Conservation (phyloP, 352 stramenopile species). For the Hyaloperonospora brassicae region DNA sequence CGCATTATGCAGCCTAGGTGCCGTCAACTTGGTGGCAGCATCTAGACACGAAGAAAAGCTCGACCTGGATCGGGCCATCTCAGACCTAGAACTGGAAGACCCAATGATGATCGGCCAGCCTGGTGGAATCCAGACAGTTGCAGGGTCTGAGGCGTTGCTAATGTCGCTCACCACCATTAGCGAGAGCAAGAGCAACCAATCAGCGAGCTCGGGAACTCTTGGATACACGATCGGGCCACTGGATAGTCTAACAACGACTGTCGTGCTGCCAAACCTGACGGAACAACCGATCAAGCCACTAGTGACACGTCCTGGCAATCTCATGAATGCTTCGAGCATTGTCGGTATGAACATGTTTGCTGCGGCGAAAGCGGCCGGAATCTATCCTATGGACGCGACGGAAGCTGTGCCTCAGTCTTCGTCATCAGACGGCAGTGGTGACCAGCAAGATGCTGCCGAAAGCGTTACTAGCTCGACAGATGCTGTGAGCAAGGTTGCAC, state of each 20-base stretch:
- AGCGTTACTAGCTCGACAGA: conserved; percentile 21
- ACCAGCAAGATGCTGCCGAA: conserved; percentile 19
- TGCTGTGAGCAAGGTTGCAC: conserved; percentile 26
- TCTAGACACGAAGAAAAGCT: conserved; percentile 71
- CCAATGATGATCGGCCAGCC: conserved; percentile 75
- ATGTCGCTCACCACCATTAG: conserved; percentile 50
- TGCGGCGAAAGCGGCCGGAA: conserved; percentile 28
- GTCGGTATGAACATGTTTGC: conserved; percentile 32
- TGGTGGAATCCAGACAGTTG: conserved; percentile 28
- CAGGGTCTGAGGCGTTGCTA: conserved; percentile 35
- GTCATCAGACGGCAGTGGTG: conserved; percentile 19
- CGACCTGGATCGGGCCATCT: conserved; percentile 72
- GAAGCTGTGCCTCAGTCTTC: conserved; percentile 15
- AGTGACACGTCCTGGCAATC: conserved; percentile 13
- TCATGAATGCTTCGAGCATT: conserved; percentile 35
- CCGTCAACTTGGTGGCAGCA: conserved; percentile 55
- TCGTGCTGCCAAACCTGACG: conserved; percentile 15
- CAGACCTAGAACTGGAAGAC: conserved; percentile 77
- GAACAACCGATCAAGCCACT: conserved; percentile 8
- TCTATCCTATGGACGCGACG: conserved; percentile 23
- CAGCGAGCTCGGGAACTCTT: conserved; percentile 35
- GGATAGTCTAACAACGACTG: conserved; percentile 7
- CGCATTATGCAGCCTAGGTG: conserved; percentile 25
- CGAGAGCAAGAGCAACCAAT: conserved; percentile 44
- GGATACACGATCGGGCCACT: conserved; percentile 21